Evolutionary conservation across 2,329 filamentous ascomycete species (phyloP).

Genomic region (Alternaria sp.): DNA sequence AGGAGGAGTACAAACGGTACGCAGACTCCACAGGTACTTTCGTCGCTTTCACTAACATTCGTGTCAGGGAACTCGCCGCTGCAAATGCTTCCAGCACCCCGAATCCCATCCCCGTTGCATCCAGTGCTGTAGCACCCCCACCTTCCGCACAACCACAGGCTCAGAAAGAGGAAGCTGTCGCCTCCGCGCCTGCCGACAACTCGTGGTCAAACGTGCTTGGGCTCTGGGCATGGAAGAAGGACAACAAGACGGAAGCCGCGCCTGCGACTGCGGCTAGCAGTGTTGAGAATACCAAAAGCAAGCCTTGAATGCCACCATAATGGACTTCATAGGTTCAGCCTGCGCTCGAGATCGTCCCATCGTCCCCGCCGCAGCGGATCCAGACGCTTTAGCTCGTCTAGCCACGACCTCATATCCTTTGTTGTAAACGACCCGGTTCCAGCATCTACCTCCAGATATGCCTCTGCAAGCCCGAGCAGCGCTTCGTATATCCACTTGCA

Average conservation of each 20-base stretch:
- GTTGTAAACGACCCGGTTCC: conserved; percentile 50
- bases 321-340: conserved; percentile 47
- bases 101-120: conserved; percentile 19
- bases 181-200: conserved; percentile 12
- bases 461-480: conserved; percentile 74
- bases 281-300: conserved; percentile 64
- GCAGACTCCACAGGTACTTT: not conserved
- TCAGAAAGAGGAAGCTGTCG: conserved; percentile 15
- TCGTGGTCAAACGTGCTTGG: conserved; percentile 39
- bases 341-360: conserved; percentile 73
- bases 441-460: conserved; percentile 60
- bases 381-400: conserved; percentile 69
- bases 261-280: conserved; percentile 62
- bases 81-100: conserved; percentile 25
- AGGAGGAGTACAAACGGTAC: conserved; percentile 45
- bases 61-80: conserved; percentile 33
- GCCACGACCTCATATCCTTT: conserved; percentile 58
- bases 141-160: conserved; percentile 13
- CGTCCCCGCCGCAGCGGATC: conserved; percentile 77
- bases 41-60: conserved; percentile 16
- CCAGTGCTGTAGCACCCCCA: conserved; percentile 16
- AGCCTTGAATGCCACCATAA: conserved; percentile 56
- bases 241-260: conserved; percentile 55
- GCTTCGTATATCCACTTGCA: conserved; percentile 92
- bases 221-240: conserved; percentile 43